Evolutionary conservation across 1,284 basidiomycete species (phyloP), one percentile per base, ranked within the genome.

Genomic region (Boletus smithii): DNA sequence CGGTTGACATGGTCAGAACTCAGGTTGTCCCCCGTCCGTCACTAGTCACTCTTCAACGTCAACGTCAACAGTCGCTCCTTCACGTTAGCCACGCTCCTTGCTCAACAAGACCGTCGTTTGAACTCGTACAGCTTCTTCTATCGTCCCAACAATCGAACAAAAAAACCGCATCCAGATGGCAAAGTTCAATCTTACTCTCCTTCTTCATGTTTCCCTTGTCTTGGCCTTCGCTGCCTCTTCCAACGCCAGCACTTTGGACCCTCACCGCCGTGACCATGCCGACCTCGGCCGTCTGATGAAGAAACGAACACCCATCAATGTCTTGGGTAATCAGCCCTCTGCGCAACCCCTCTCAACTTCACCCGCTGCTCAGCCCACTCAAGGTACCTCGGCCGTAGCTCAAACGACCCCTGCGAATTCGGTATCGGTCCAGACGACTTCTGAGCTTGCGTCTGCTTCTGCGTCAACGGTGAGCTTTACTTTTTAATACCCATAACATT

Each of bases 241-340:
- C 42, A 71, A 79, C 50, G 79, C 81, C 60, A 70, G 73, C 53
- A 62, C 69, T 46, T 63, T 72, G 53, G 67, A 62, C 37, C 52
- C 51, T 47, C 67, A 68, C 34, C 77, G 72, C 41, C 76, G 79
- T 55, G 75, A 75, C 64, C 83, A 86, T 70, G 72, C 60, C 42
- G 69, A 70, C 59, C 67, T 84, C 56, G 78, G 79, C 57, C 83
- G 87, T 55, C 69, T 90, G 63, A 64, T 88, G 55, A 85, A 74
- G 69, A 87, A 84, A 63, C 83, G 86, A 42, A 59, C 69, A 5
- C 69, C 71, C 9, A 26, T 52, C 32, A 32, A 30, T 31, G 2
- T 50, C 38, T 23, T 60, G 39, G 55, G 52, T 18, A 30, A 4
- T 32, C 41, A 40, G 22, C 14, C 48, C 17, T 29, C 57, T 17